Evolutionary conservation across 352 stramenopile species (phyloP), one percentile per base, ranked within the genome.

Genomic region (Phytophthora multivora): DNA sequence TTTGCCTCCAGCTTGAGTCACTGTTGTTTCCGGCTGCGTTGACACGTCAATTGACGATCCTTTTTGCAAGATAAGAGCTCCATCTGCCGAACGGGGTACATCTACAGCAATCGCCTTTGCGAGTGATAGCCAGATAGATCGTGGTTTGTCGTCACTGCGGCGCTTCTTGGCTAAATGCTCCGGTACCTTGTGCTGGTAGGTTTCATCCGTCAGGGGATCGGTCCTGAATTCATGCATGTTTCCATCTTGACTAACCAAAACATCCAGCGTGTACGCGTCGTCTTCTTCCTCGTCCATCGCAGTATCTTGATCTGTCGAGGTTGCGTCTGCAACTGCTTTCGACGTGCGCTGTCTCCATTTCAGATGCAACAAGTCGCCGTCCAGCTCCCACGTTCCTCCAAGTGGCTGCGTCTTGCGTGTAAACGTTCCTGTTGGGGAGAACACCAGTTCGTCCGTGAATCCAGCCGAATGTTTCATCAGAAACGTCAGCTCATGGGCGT

Each of bases 221-320:
- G 87, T 94, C 39, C 61, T 75, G 52, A 95, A 94, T 49, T 90
- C 80, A 50, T 90, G 85, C 80, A 94, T 89, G 21, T 66, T 82
- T 5, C 58, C 61, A 47, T 94, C 83, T 65, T 94, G 79, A 26
- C 73, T 81, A 16, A 90, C 78, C 1, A 96, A 62, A 40, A 96
- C 85, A 55, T 96, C 85, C 16, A 94, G 66, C 48, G 66, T 86
- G 50, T 80, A 91, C 30, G 66, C 75, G 16, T 90, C 76, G 15
- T 80, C 71, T 0, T 88, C 77, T 50, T 75, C 64, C 1, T 82
- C 69, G 5, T 70, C 66, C 16, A 63, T 58, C 19, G 40, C 41
- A 33, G 19, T 23, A n/a, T 71, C 58, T 16, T 51, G 68, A 7
- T 63, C 59, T 52, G 35, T 53, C 15, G 55, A 6, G 0, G 33